Evolutionary conservation across 192 early-diverging fungal species (phyloP).

Genomic region (Backusella sp.): DNA sequence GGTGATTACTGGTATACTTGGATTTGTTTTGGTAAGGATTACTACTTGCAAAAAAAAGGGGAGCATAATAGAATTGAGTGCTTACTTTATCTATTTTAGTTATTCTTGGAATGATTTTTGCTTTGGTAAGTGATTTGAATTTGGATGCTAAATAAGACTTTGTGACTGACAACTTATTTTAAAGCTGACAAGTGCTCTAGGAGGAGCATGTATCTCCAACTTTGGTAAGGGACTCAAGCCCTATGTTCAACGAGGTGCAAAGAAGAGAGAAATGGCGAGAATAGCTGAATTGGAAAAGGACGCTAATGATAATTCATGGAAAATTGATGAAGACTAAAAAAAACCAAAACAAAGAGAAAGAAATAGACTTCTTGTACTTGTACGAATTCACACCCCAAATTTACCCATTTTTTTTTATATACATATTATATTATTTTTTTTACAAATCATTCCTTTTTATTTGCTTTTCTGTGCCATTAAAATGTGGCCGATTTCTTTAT

Average conservation of each 20-base stretch:
- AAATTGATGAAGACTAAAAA: slow-evolving; percentile 32
- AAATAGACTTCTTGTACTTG: neutral
- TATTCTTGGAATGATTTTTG: slow-evolving; percentile 25
- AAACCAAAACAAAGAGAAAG: neutral
- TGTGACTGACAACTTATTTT: neutral
- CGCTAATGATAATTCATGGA: slow-evolving; percentile 13
- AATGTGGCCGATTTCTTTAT: neutral
- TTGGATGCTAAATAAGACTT: neutral
- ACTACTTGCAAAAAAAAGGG: neutral
- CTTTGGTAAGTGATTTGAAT: slow-evolving; percentile 15
- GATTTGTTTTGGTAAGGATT: slow-evolving; percentile 36
- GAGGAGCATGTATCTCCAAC: slow-evolving; percentile 25
- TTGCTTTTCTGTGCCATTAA: neutral
- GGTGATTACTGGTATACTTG: slow-evolving; percentile 36
- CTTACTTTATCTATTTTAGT: slow-evolving; percentile 17
- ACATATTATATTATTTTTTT: neutral
- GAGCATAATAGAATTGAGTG: neutral
- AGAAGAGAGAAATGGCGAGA: slow-evolving; percentile 14
- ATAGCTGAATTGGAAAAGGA: slow-evolving; percentile 12
- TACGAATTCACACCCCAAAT: no score
- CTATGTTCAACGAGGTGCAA: slow-evolving; percentile 28
- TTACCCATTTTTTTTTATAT: neutral
- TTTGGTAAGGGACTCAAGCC: slow-evolving; percentile 30
- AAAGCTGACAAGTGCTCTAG: slow-evolving; percentile 19
- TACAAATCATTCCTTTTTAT: neutral